phyloP scores from a whole-genome alignment of 2,329 filamentous ascomycete species.

The Penicillium rolfsii region DNA sequence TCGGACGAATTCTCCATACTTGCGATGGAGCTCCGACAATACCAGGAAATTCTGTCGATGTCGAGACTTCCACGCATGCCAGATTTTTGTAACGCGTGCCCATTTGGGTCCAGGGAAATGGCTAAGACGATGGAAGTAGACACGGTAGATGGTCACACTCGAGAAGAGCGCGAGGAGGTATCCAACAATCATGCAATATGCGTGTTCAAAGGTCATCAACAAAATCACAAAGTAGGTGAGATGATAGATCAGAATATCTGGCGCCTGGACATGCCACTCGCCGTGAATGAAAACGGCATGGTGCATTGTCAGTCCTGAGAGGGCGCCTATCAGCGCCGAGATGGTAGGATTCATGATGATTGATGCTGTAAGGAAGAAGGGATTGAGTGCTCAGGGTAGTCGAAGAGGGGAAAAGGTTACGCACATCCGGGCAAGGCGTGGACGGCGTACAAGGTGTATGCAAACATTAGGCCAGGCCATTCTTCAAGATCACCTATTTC shows the following conservation, averaged over 20 bases:
- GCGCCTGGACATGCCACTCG: conserved; percentile 25
- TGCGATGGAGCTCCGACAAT: conserved; percentile 31
- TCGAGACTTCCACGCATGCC: conserved; percentile 37
- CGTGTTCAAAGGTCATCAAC: background rate
- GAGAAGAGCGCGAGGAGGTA: conserved; percentile 17
- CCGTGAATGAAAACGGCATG: conserved; percentile 20
- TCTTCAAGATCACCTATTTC: background rate
- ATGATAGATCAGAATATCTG: conserved; percentile 19
- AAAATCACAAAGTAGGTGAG: conserved; percentile 9
- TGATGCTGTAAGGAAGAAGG: background rate
- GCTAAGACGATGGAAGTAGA: conserved; percentile 47
- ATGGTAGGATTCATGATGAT: conserved; percentile 1
- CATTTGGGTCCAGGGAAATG: conserved; percentile 45
- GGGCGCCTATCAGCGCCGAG: background rate
- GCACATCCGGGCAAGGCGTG: background rate
- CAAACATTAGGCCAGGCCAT: background rate
- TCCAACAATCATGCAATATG: conserved; percentile 8
- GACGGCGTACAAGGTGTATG: background rate
- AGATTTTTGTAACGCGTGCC: conserved; percentile 44
- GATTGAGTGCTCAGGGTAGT: background rate
- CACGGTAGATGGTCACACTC: conserved; percentile 47
- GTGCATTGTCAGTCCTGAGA: conserved; percentile 11
- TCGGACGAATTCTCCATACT: conserved; percentile 43
- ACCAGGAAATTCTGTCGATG: conserved; percentile 37
- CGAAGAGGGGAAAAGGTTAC: background rate